Evolutionary conservation across 148 eudicot species (phyloP), one percentile per base, ranked within the genome.

Genomic region (Chenopodium berlandieri): DNA sequence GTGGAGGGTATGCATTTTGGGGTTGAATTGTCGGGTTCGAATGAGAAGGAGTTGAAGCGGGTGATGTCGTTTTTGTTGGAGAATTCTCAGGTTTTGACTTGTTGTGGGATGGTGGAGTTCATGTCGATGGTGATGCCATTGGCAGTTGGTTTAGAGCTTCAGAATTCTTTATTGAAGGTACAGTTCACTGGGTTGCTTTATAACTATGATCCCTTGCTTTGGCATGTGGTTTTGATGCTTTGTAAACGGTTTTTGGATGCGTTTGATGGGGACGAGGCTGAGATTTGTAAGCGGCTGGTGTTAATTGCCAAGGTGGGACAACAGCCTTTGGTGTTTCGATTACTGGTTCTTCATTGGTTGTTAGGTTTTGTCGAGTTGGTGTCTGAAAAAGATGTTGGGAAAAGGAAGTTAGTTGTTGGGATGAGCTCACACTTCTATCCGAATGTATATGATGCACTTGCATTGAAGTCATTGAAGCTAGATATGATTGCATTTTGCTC

Each of bases 301-400:
- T 81, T 89, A 52, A 85, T 94, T 23, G 90, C 97, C 0, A 91
- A 87, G 84, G 98, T 91, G 81, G 84, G 83, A 40, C 97, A 89
- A 60, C 91, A 89, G 50, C 80, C 80, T 74, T 83, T 94, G 92
- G 95, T 90, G 75, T 94, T 96, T 75, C 78, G 97, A 81, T 80
- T 92, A 86, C 89, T 96, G 27, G 91, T 86, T 31, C 95, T 96
- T 73, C 99, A 96, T 47, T 96, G 99, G 98, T 81, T 92, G 73
- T 75, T 91, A 77, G 95, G 95, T 73, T 84, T 90, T 67, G 79
- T 89, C 44, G 88, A 85, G 62, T 80, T 88, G 83, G 79, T 90
- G 62, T 83, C 88, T 1, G 79, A 73, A 74, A 84, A 72, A 47
- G 88, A 88, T 69, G 82, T 65, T 34, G 82, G 73, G 37, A 92